A percentile compares a stretch with the other conserved stretches of the same genome.
phyloP scores from a whole-genome alignment of 2,329 filamentous ascomycete genomes.

The Fusarium tricinctum region DNA sequence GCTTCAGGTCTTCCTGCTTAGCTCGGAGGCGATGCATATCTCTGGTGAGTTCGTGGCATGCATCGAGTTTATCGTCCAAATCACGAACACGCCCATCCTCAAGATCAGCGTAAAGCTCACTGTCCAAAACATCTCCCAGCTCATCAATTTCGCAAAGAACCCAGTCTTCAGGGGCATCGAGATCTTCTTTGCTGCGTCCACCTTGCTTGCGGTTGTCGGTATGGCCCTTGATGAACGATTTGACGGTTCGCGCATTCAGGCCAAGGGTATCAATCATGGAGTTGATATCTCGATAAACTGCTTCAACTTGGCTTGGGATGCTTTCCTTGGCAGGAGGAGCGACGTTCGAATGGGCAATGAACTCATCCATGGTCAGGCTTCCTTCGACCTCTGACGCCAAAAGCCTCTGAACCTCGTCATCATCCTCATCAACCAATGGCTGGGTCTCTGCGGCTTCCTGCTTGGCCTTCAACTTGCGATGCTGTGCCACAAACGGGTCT shows the following conservation, averaged over 20 bases:
- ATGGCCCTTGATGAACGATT: constrained; percentile 77
- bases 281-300: constrained; percentile 84
- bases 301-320: constrained; percentile 73
- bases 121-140: constrained; percentile 74
- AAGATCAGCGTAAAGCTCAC: constrained; percentile 74
- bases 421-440: constrained; percentile 75
- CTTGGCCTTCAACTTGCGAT: constrained; percentile 66
- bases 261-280: constrained; percentile 95
- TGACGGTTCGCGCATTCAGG: constrained; percentile 80
- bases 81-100: constrained; percentile 77
- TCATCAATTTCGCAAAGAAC: constrained; percentile 81
- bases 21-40: constrained; percentile 80
- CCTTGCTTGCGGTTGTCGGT: constrained; percentile 65
- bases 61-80: constrained; percentile 76
- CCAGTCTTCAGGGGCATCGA: constrained; percentile 79
- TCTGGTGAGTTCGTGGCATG: constrained; percentile 75
- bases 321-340: constrained; percentile 67
- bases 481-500: constrained; percentile 65
- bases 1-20: constrained; percentile 83
- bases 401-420: constrained; percentile 75
- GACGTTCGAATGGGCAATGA: constrained; percentile 73
- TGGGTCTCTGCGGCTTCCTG: constrained; percentile 70
- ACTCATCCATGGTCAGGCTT: constrained; percentile 74
- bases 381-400: constrained; percentile 72
- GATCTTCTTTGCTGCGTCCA: constrained; percentile 73